Conservation (phyloP, 306 rosid genomes). For the Cucurbita ficifolia region DNA sequence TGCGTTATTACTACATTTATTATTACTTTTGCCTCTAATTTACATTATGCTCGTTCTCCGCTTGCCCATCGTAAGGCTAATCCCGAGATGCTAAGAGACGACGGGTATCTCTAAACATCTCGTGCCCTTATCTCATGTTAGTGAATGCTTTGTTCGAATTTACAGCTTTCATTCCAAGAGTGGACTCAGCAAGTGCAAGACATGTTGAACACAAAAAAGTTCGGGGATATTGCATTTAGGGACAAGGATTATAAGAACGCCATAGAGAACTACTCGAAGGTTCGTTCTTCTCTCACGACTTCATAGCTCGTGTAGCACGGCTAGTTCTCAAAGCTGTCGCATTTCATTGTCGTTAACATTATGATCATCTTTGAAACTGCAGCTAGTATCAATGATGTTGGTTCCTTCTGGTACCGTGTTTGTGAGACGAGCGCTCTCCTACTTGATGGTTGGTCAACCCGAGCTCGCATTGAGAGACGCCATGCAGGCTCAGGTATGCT, state of each 20-base stretch:
- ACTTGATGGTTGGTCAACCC: conserved; percentile 70
- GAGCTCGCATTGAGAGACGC: conserved; percentile 84
- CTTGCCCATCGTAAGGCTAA: too few relatives aligned
- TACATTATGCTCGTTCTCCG: too few relatives aligned
- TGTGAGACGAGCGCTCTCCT: conserved; percentile 76
- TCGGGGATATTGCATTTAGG: conserved; percentile 89
- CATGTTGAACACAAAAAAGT: conserved; percentile 77
- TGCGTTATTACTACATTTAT: neutral
- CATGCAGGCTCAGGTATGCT: conserved; percentile 93
- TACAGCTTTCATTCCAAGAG: conserved; percentile 95
- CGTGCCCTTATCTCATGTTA: neutral
- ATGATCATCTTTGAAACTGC: conserved; percentile 1
- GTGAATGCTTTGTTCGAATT: neutral
- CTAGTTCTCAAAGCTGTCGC: neutral
- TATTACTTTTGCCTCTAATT: neutral
- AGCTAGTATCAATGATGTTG: conserved; percentile 72
- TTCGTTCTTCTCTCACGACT: conserved; percentile 8
- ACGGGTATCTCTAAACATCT: too few relatives aligned
- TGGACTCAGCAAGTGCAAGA: conserved; percentile 98
- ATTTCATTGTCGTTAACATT: neutral
- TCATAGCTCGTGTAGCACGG: neutral
- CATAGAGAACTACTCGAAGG: conserved; percentile 93
- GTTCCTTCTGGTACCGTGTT: conserved; percentile 73
- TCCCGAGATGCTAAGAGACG: too few relatives aligned
- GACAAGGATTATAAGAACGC: conserved; percentile 89